These are phyloP conservation scores for Fusarium goolgardi DNA, from an alignment of 2,329 filamentous ascomycete species.

Conservation along the genomic window DNA sequence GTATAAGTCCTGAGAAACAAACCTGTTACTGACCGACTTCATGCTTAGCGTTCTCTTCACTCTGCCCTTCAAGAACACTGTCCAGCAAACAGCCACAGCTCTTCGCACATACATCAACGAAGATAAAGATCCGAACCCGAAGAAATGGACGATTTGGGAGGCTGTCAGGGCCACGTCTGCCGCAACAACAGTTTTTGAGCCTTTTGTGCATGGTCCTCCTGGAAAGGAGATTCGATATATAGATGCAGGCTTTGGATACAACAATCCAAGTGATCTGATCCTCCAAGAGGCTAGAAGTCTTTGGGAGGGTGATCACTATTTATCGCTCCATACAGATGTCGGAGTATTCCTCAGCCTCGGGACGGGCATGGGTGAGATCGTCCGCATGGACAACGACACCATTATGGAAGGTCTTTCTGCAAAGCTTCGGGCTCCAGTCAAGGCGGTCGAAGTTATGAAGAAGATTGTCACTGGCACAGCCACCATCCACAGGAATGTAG, in stretches of 20 bases:
- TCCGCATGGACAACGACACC: not conserved
- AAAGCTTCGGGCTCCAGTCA: not conserved
- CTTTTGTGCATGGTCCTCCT: not conserved
- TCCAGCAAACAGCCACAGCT: not conserved
- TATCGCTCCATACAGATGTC: not conserved
- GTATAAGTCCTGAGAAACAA: not conserved
- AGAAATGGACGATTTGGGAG: not conserved
- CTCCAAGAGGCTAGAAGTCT: not conserved
- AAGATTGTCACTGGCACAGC: not conserved
- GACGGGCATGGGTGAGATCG: not conserved
- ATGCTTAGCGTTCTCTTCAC: not conserved
- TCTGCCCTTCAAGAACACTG: not conserved
- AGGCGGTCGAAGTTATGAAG: not conserved
- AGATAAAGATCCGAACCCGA: not conserved
- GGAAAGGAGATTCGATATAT: not conserved
- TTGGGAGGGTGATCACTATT: not conserved
- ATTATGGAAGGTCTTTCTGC: not conserved
- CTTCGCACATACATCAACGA: not conserved
- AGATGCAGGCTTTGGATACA: not conserved
- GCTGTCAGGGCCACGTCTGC: not conserved
- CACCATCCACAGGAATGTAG: not conserved
- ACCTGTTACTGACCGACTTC: accelerated
- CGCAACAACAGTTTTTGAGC: not conserved
- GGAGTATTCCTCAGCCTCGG: not conserved
- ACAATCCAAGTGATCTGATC: not conserved